Conservation (phyloP, 2,329 filamentous ascomycete genomes). For the Fusarium praegraminearum region DNA sequence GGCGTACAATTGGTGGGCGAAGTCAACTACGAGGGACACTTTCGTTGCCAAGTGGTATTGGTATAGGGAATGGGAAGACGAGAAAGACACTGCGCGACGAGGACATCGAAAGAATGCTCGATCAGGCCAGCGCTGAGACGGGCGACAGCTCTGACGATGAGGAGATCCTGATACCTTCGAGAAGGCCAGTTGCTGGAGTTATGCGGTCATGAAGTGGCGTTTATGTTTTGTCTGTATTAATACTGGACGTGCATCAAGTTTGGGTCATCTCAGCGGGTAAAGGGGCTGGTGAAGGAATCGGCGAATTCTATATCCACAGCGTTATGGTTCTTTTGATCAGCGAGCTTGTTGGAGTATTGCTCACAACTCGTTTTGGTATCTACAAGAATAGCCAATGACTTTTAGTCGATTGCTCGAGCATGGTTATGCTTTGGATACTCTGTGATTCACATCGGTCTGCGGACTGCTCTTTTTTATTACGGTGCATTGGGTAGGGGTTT, state of each 20-base stretch:
- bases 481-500: conserved; percentile 23
- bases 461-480: conserved; percentile 15
- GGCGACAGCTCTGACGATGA: conserved; percentile 69
- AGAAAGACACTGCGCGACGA: conserved; percentile 62
- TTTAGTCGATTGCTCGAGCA: neutral
- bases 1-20: conserved; percentile 57
- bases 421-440: conserved; percentile 1
- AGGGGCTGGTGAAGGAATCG: neutral
- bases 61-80: conserved; percentile 54
- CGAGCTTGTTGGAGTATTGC: neutral
- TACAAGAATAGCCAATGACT: neutral
- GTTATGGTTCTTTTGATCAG: neutral
- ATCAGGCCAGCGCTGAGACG: conserved; percentile 62
- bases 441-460: conserved; percentile 8
- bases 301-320: neutral
- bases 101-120: conserved; percentile 70
- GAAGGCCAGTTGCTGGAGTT: conserved; percentile 47
- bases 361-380: neutral
- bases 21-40: conserved; percentile 56
- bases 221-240: neutral
- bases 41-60: conserved; percentile 64
- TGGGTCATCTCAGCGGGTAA: neutral
- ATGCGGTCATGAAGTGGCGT: conserved; percentile 45
- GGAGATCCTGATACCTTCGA: conserved; percentile 64
- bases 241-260: neutral